Evolutionary conservation across 768 basidiomycete genomes (phyloP).

Genomic region (Trametes sanguinea): DNA sequence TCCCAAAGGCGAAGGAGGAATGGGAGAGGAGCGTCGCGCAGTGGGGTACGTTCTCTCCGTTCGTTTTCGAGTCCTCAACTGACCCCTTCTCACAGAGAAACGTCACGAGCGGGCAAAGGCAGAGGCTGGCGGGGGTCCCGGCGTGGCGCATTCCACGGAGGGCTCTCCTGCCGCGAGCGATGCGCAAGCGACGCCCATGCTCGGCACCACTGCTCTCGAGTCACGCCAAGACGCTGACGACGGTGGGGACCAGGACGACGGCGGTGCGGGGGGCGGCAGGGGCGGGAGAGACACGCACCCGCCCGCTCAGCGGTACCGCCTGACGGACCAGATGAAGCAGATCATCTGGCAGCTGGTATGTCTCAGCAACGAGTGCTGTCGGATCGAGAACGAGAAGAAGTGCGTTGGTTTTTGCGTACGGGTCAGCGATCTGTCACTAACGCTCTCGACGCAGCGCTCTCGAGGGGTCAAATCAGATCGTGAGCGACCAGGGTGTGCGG

Average conservation of each 20-base stretch:
- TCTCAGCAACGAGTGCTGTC: slow-evolving; percentile 81
- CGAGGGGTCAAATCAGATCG: slow-evolving; percentile 68
- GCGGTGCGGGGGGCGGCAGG: slow-evolving; percentile 34
- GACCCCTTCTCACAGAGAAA: slow-evolving; percentile 45
- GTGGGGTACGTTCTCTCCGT: slow-evolving; percentile 57
- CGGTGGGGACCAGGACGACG: slow-evolving; percentile 30
- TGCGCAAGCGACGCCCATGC: slow-evolving; percentile 22
- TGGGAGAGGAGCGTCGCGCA: slow-evolving; percentile 68
- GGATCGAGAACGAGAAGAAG: slow-evolving; percentile 69
- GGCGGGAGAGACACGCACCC: slow-evolving; percentile 49
- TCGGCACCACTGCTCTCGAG: slow-evolving; percentile 11
- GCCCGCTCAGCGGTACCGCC: slow-evolving; percentile 73
- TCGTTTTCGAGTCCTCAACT: too few relatives aligned
- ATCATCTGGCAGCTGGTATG: slow-evolving; percentile 80
- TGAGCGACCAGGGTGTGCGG: slow-evolving; percentile 79
- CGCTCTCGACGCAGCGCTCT: slow-evolving; percentile 38
- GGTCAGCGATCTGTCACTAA: background rate
- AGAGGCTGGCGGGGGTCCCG: slow-evolving; percentile 35
- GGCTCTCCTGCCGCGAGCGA: slow-evolving; percentile 33
- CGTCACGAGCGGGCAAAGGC: slow-evolving; percentile 38
- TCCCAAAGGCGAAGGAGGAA: slow-evolving; percentile 70
- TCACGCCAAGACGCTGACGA: slow-evolving; percentile 25
- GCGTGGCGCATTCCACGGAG: slow-evolving; percentile 38
- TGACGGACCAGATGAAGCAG: slow-evolving; percentile 80
- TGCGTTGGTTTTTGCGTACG: slow-evolving; percentile 31